These are phyloP conservation scores for Colletotrichum filicis DNA, from an alignment of 2,329 filamentous ascomycete genomes.

Conservation along the genomic window DNA sequence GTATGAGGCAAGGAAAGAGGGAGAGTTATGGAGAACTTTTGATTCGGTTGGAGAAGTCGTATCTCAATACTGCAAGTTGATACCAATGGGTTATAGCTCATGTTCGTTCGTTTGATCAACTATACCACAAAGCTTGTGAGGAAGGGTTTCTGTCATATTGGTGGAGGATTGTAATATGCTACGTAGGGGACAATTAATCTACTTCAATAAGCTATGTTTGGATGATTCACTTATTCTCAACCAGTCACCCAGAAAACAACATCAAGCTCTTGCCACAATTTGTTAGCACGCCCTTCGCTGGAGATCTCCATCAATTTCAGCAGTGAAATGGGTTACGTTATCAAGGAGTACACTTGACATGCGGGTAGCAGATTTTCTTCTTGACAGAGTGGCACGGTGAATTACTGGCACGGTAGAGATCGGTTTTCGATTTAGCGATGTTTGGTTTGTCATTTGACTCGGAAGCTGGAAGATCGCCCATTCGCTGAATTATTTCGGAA, in stretches of 20 bases:
- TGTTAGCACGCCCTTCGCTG: too few relatives aligned
- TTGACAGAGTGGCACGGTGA: too few relatives aligned
- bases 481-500: neutral
- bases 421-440: neutral
- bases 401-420: neutral
- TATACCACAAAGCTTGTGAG: neutral
- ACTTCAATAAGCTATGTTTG: neutral
- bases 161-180: neutral
- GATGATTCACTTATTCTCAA: neutral
- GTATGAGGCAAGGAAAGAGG: neutral
- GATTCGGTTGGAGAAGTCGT: neutral
- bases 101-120: constrained; percentile 10
- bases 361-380: too few relatives aligned
- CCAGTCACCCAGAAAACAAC: too few relatives aligned
- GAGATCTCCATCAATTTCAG: too few relatives aligned
- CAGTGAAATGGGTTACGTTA: too few relatives aligned
- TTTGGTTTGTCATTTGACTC: neutral
- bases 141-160: too few relatives aligned
- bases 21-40: neutral
- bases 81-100: neutral
- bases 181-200: neutral
- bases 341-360: too few relatives aligned
- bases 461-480: neutral
- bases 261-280: too few relatives aligned
- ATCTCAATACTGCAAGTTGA: neutral